Evolutionary conservation across 257 asterid genomes (phyloP), one percentile per base, ranked within the genome.

Genomic region (Lithospermum erythrorhizon): DNA sequence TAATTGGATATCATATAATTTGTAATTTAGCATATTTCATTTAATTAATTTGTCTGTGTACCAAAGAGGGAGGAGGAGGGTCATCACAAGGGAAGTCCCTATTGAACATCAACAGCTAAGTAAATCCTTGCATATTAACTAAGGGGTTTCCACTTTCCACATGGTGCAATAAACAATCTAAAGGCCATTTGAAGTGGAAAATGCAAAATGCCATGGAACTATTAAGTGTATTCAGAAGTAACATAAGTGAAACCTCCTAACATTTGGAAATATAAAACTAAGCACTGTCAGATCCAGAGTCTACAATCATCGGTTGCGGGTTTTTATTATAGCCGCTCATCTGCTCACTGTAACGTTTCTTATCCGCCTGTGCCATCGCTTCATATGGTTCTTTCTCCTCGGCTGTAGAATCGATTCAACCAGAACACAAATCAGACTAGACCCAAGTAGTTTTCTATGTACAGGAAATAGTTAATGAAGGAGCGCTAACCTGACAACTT

Each of bases 311-410:
- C 27, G 81, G 41, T 62, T 82, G 94, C 30, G 81, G 80, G 70
- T 82, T 87, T 72, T 79, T 88, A 41, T 41, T 41, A 41, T 87
- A 83, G 51, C 72, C 89, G 61, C 77, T 78, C 41, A 88, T 78
- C 74, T 86, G 88, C 6, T 86, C 86, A 23, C 17, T 68, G 73
- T 88, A 88, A 10, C 95, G 83, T 58, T 79, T 78, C 85, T 84
- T 91, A 82, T 86, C 98, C 7, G 79, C 94, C 64, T 76, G 82
- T 17, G 95, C 93, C 85, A 75, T 88, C 25, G 82, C 90, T 72
- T 88, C 94, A 24, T 75, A 86, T 4, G 95, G 96, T 51, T 80
- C 90, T 71, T 81, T 91, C 75, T 91, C 95, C 75, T 86, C 98
- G 14, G 94, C 87, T 84, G 77, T 66, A 70, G 65, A 52, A 54